Base-by-base conservation (phyloP, 2,329 filamentous ascomycete species). In the Fusarium miscanthi region DNA sequence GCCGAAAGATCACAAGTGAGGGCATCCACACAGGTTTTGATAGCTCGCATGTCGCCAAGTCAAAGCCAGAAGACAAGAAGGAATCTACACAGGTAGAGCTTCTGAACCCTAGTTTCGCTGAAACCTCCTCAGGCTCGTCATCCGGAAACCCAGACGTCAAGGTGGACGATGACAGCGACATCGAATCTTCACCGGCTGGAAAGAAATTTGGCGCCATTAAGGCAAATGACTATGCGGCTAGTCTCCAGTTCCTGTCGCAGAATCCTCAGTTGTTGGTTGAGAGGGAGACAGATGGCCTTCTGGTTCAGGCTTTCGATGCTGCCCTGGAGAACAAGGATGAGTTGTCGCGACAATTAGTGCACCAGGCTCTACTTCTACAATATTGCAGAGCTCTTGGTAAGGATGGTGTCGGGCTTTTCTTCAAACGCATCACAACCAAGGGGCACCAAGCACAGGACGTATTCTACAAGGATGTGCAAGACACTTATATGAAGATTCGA, bases 1-100 rank as follows among this genome's bases (percentile, higher is more conserved):
- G 88, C 66, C 90, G 88, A 80, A 98, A 98, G 85, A 99, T 99
- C 72, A 99, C 96, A 16, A 98, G 95, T 79, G 95, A 97, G 74
- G 88, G 90, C 74, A 90, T 97, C 76, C 93, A 95, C 78, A 94
- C 92, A 5, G 96, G 96, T 10, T 99, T 99, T 80, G 91, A 97
- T 82, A 95, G 90, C 81, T 97, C 95, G 5, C 89, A 92, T 74
- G 90, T 99, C 59, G 86, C 89, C 77, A 95, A 94, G 81, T 80
- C 86, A 12, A 82, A 84, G 58, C 76, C 85, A 5, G 77, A 75
- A 12, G 84, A 85, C 42, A 85, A 84, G 66, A 85, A 85, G 84
- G 82, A 86, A 69, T 80, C 85, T 37, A 83, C 84, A 66, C 82
- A 87, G 67, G 86, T 93, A 51, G 93, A 97, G 82, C 88, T 97